Percentiles rank a stretch among this genome's conserved stretches.
These are phyloP conservation scores for Elongisporangium anandrum DNA, from an alignment of 352 stramenopile genomes.

Conservation along the genomic window DNA sequence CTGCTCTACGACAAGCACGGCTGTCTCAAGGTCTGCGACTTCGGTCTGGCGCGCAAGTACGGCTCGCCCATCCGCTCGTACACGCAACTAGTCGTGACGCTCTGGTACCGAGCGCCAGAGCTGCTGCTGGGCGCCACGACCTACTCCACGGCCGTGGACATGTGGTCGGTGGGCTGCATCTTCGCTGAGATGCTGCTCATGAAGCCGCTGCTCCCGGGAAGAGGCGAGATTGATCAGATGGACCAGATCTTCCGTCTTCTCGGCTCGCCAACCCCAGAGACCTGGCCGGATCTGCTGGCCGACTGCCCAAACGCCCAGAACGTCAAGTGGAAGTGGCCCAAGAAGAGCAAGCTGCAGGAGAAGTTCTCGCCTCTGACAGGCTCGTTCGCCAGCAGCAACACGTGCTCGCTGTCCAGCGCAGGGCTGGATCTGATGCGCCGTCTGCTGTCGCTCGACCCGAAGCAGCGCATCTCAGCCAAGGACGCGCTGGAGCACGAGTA, in stretches of 20 bases:
- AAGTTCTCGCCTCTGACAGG: conserved; percentile 59
- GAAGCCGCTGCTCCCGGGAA: conserved; percentile 90
- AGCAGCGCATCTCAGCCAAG: conserved; percentile 68
- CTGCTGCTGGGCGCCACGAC: conserved; percentile 89
- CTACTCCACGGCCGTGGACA: conserved; percentile 95
- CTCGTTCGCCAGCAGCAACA: conserved; percentile 44
- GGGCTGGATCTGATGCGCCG: conserved; percentile 66
- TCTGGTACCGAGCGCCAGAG: conserved; percentile 95
- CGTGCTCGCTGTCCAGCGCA: conserved; percentile 65
- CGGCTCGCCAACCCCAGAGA: conserved; percentile 85
- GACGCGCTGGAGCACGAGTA: conserved; percentile 80
- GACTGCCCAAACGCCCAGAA: conserved; percentile 59
- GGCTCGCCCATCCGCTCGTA: conserved; percentile 70
- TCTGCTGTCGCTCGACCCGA: conserved; percentile 68
- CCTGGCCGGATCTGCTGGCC: conserved; percentile 80
- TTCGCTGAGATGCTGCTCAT: conserved; percentile 95
- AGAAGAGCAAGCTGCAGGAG: conserved; percentile 60
- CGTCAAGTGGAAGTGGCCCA: conserved; percentile 67
- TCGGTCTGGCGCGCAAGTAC: conserved; percentile 82
- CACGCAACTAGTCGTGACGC: conserved; percentile 94
- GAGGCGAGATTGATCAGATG: conserved; percentile 95
- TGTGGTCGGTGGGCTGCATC: conserved; percentile 97
- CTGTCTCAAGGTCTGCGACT: conserved; percentile 82
- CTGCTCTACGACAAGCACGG: conserved; percentile 91
- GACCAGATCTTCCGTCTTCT: conserved; percentile 96